phyloP scores from a whole-genome alignment of 352 stramenopile species.

The Achlya hypogyna region DNA sequence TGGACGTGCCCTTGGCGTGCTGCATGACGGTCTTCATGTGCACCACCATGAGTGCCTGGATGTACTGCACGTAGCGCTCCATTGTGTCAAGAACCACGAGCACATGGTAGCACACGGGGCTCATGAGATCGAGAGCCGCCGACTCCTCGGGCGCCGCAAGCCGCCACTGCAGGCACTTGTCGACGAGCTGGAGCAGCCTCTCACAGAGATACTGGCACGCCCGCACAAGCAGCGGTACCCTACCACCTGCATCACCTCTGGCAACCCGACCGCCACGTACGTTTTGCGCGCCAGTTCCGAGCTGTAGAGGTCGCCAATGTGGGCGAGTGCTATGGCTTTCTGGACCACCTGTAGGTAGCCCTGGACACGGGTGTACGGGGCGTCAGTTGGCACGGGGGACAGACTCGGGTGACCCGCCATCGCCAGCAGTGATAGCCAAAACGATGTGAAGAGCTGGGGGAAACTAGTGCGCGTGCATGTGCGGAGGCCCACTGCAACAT shows the following conservation, averaged over 20 bases:
- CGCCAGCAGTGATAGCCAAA: slow-evolving; percentile 4
- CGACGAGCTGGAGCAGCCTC: background rate
- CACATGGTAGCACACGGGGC: background rate
- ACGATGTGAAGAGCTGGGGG: slow-evolving; percentile 1
- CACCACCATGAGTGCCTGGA: background rate
- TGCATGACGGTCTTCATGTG: slow-evolving; percentile 9
- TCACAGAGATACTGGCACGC: slow-evolving; percentile 18
- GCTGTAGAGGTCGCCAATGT: slow-evolving; percentile 1
- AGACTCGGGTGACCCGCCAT: background rate
- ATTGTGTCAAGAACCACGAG: background rate
- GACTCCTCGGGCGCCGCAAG: background rate
- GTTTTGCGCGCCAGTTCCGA: slow-evolving; percentile 6
- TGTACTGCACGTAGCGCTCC: slow-evolving; percentile 10
- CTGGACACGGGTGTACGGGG: background rate
- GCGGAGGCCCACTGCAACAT: background rate
- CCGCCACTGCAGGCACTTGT: slow-evolving; percentile 14
- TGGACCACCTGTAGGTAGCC: background rate
- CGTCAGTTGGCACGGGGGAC: background rate
- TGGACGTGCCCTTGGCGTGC: background rate
- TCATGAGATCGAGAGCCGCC: background rate
- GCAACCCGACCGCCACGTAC: background rate
- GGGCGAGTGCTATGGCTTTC: background rate
- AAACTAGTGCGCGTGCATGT: slow-evolving; percentile 7
- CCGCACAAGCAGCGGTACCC: slow-evolving; percentile 5
- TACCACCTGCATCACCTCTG: background rate